Evolutionary conservation across 2,329 filamentous ascomycete species (phyloP), one percentile per base, ranked within the genome.

Genomic region (Neonectria hederae): DNA sequence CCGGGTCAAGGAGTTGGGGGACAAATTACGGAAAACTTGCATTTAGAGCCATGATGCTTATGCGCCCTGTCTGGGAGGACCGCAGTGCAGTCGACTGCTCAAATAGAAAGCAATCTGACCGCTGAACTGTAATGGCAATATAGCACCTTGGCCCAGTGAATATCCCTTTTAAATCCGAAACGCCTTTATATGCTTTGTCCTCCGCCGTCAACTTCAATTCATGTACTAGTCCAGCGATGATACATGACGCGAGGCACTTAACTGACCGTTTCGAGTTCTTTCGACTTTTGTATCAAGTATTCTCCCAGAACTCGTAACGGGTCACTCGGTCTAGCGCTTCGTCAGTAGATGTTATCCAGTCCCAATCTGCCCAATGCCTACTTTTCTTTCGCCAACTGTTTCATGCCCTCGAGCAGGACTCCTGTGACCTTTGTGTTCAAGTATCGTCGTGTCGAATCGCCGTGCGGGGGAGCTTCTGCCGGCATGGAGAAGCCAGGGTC

Each of bases 401-500:
- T 93, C 89, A 94, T 91, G 24, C 90, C 91, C 72, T 93, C 90
- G 42, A 93, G 79, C 62, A 94, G 74, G 26, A 86, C 84, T 1
- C 87, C 87, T 0, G 90, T 91, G 43, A 94, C 86, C 71, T 89
- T 92, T 53, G 85, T 83, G 74, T 93, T 93, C 70, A 94, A 78
- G 76, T 93, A 94, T 72, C 87, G 85, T 48, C 91, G 86, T 5
- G 88, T 88, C 1, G 89, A 88, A 22, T 90, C 91, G 51, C 91
- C 90, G 72, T 92, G 89, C 1, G 84, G 78, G 1, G 86, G 83
- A 14, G 88, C 84, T 73, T 90, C 86, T 13, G 84, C 78, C 1
- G 89, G 89, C 76, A 90, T 84, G n/a, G 80, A 78, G 69, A 82
- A 83, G 26, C 78, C 77, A 5, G 82, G 69, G 65, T 89, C 87